Evolutionary conservation across 257 asterid species (phyloP).

Genomic region (Scutellaria barbata): DNA sequence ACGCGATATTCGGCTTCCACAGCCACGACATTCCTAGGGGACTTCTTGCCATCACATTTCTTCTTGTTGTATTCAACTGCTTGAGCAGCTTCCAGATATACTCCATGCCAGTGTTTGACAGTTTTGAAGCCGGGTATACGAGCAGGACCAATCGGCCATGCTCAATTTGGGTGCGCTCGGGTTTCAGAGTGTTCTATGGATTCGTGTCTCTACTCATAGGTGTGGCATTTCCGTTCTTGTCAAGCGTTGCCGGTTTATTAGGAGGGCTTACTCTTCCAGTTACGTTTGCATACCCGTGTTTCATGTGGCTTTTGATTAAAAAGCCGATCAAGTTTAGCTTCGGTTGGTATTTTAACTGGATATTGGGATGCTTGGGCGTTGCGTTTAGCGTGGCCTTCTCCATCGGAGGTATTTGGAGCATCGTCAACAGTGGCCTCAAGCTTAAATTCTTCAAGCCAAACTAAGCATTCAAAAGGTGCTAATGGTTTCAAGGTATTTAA

Average conservation of each 20-base stretch:
- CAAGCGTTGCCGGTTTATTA: slow-evolving; percentile 90
- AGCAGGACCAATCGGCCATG: slow-evolving; percentile 92
- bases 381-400: slow-evolving; percentile 95
- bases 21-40: slow-evolving; percentile 83
- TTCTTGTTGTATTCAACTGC: slow-evolving; percentile 97
- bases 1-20: slow-evolving; percentile 77
- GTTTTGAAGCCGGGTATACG: slow-evolving; percentile 91
- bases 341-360: slow-evolving; percentile 90
- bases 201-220: slow-evolving; percentile 83
- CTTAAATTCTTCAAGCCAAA: slow-evolving; percentile 87
- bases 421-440: slow-evolving; percentile 85
- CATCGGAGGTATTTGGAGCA: slow-evolving; percentile 97
- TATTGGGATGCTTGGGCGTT: slow-evolving; percentile 85
- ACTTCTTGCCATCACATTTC: slow-evolving; percentile 79
- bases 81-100: slow-evolving; percentile 97
- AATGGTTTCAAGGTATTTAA: slow-evolving; percentile 1
- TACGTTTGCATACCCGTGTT: slow-evolving; percentile 98
- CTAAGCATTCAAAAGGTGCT: slow-evolving; percentile 26
- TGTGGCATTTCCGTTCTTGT: slow-evolving; percentile 92
- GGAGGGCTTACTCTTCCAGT: slow-evolving; percentile 98
- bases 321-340: slow-evolving; percentile 80
- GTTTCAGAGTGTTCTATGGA: slow-evolving; percentile 85
- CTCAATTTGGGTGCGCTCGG: slow-evolving; percentile 96
- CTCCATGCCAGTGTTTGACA: slow-evolving; percentile 98
- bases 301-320: slow-evolving; percentile 94